Evolutionary conservation across 2,329 filamentous ascomycete genomes (phyloP), one percentile per base, ranked within the genome.

Genomic region (Apiospora malaysiana): DNA sequence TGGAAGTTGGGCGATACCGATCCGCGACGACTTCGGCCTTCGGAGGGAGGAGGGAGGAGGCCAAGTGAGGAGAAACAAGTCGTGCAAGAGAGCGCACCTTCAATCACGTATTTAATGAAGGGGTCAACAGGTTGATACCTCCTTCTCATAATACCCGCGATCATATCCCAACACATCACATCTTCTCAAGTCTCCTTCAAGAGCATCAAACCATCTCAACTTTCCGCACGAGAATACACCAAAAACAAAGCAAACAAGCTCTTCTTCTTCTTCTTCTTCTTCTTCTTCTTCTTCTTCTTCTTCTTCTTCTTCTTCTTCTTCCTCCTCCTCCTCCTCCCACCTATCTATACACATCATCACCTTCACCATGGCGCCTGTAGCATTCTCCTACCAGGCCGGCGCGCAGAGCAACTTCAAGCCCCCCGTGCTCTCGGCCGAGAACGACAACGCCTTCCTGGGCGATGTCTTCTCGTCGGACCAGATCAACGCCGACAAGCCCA

Each of bases 361-460:
- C 21, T 6, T 12, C 27, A 68, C 18, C 8, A 68, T 68, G 67
- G 45, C 59, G 27, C 45, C 69, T 27, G 47, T 70, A 18, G 42
- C 71, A 16, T 70, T 72, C 45, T 66, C 66, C 8, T 63, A 91
- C 81, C 88, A 85, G 78, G 77, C 85, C 68, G 84, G 89, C 76
- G 89, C 89, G 0, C 89, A 91, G 78, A 85, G 83, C 37, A 83
- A 81, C 49, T 91, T 88, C 81, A 88, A 91, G 76, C 89, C 89
- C 4, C 90, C 90, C 7, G 85, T 91, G 66, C 89, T 93, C 72
- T 88, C 89, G 46, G 71, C 68, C 40, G 56, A 63, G 32, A 90
- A 91, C 75, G 88, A 91, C 73, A 93, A 93, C 76, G 90, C 90
- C 42, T 93, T 85, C 78, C 85, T 93, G 4, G 90, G 90, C 56